A percentile compares a stretch with the other conserved stretches of the same genome.
Conservation (phyloP, 768 basidiomycete species). For the Hortiboletus campestris region DNA sequence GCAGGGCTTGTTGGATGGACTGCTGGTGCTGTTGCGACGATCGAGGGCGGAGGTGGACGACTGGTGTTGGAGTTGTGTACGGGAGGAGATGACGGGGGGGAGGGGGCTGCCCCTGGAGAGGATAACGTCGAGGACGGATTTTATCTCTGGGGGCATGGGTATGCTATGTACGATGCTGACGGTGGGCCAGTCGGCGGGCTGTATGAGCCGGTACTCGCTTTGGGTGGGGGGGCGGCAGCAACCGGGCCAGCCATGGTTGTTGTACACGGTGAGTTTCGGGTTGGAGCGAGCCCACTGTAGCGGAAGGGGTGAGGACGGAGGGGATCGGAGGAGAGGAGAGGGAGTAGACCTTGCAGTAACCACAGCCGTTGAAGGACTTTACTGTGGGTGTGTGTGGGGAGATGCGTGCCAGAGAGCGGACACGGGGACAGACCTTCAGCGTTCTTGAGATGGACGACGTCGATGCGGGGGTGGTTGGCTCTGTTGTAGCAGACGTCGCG, state of each 20-base stretch:
- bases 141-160: conserved; percentile 70
- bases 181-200: conserved; percentile 75
- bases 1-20: conserved; percentile 21
- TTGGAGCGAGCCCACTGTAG: conserved; percentile 68
- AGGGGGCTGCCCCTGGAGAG: conserved; percentile 39
- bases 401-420: background rate
- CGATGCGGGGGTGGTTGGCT: conserved; percentile 68
- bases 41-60: conserved; percentile 35
- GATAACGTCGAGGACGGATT: conserved; percentile 59
- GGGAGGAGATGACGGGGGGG: conserved; percentile 28
- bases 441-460: conserved; percentile 78
- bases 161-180: conserved; percentile 74
- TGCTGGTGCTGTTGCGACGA: conserved; percentile 46
- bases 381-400: conserved; percentile 43
- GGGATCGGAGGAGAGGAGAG: conserved; percentile 16
- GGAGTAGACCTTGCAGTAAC: conserved; percentile 77
- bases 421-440: conserved; percentile 65
- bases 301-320: conserved; percentile 26
- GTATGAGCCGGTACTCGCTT: conserved; percentile 60
- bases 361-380: conserved; percentile 81
- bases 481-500: conserved; percentile 77
- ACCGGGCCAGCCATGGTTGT: conserved; percentile 83
- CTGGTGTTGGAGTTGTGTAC: conserved; percentile 34
- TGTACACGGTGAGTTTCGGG: conserved; percentile 54
- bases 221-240: conserved; percentile 76